Evolutionary conservation across 129 eudicot genomes (phyloP).

Genomic region (Solidago caesia): DNA sequence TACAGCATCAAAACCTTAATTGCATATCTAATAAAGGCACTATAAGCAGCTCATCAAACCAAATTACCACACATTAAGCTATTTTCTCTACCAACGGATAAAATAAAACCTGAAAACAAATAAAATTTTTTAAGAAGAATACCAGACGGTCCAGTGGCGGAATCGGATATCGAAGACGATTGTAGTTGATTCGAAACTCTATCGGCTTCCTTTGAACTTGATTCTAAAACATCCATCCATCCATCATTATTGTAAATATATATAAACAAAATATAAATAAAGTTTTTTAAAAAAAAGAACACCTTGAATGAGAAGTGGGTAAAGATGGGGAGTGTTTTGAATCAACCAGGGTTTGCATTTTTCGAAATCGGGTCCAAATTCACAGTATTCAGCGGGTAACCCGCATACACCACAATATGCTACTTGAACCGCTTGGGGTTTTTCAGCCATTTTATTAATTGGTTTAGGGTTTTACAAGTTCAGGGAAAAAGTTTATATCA

Average conservation of each 20-base stretch:
- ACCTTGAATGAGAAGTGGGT: slow-evolving; percentile 92
- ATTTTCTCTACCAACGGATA: too few relatives aligned
- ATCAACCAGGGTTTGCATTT: slow-evolving; percentile 96
- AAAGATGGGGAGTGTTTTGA: slow-evolving; percentile 58
- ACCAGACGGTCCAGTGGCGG: slow-evolving; percentile 43
- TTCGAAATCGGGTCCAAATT: slow-evolving; percentile 87
- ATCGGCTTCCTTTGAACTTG: slow-evolving; percentile 56
- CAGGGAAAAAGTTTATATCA: slow-evolving; percentile 7
- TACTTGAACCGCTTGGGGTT: slow-evolving; percentile 61
- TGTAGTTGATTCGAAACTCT: slow-evolving; percentile 70
- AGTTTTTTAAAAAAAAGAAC: background rate
- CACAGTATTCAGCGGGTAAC: slow-evolving; percentile 80
- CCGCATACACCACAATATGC: slow-evolving; percentile 79
- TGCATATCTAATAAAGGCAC: background rate
- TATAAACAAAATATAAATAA: too few relatives aligned
- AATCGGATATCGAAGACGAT: slow-evolving; percentile 53
- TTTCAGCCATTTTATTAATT: slow-evolving; percentile 42
- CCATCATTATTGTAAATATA: too few relatives aligned
- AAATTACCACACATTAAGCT: too few relatives aligned
- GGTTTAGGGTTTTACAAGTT: background rate
- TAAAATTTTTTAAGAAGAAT: background rate
- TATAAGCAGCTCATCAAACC: background rate
- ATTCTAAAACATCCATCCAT: background rate
- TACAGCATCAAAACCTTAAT: background rate
- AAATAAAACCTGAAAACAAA: background rate